phyloP scores from a whole-genome alignment of 2,329 filamentous ascomycete species.

The Colletotrichum orbiculare region DNA sequence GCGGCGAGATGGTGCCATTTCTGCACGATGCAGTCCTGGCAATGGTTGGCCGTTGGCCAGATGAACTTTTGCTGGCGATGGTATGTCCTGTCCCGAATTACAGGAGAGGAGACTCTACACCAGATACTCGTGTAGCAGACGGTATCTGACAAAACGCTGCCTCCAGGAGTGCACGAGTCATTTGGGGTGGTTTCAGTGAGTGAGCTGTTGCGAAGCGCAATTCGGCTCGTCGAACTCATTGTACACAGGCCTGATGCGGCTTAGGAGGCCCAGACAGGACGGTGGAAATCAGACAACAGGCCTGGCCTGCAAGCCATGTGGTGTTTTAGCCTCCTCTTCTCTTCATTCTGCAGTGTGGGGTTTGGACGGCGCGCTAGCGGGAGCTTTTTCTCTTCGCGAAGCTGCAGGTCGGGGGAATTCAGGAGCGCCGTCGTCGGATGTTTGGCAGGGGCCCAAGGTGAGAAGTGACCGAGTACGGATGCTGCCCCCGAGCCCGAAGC shows the following conservation, averaged over 20 bases:
- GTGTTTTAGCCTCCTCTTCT: conserved; percentile 31
- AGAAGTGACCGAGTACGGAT: conserved; percentile 4
- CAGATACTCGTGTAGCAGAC: too few relatives aligned
- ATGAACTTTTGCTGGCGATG: neutral
- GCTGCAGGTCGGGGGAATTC: conserved; percentile 18
- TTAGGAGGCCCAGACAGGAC: neutral
- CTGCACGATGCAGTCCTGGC: conserved; percentile 8
- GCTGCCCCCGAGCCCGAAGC: neutral
- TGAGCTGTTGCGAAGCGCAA: neutral
- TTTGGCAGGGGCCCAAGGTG: conserved; percentile 1
- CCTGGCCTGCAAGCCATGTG: conserved; percentile 26
- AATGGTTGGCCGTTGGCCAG: conserved; percentile 12
- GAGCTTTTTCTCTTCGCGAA: conserved; percentile 8
- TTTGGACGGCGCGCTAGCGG: conserved; percentile 7
- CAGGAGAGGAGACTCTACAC: too few relatives aligned
- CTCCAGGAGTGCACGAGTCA: conserved; percentile 19
- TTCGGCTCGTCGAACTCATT: too few relatives aligned
- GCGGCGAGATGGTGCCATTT: conserved; percentile 13
- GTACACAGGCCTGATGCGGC: too few relatives aligned
- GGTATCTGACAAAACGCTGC: neutral
- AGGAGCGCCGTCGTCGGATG: conserved; percentile 7
- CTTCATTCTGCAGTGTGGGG: conserved; percentile 31
- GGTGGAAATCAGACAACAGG: conserved; percentile 23
- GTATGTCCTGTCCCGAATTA: neutral
- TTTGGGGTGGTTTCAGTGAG: neutral